Conservation (phyloP, 768 basidiomycete genomes). For the Lentinula boryana region DNA sequence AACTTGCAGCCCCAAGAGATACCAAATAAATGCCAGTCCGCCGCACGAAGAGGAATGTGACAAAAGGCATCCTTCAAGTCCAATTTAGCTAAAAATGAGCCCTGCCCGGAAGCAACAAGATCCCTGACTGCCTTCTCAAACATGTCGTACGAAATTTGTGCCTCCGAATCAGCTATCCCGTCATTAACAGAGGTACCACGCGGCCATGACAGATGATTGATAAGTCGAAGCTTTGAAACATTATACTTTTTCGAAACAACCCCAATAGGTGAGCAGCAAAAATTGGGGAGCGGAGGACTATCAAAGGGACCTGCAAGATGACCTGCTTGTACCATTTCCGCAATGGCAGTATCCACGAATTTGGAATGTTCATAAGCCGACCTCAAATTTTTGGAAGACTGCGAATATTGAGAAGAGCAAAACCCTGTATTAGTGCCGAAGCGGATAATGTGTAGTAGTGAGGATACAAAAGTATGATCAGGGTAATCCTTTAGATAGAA, state of each 20-base stretch:
- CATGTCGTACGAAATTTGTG: not conserved
- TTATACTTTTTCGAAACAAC: slow-evolving; percentile 14
- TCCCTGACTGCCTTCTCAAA: not conserved
- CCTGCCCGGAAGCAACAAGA: not conserved
- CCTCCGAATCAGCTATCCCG: not conserved
- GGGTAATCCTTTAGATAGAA: slow-evolving; percentile 21
- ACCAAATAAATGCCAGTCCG: slow-evolving; percentile 27
- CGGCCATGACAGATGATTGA: slow-evolving; percentile 26
- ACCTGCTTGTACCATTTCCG: slow-evolving; percentile 2
- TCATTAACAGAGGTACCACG: not conserved
- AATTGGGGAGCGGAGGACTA: slow-evolving; percentile 11
- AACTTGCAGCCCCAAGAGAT: slow-evolving; percentile 21
- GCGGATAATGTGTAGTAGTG: slow-evolving; percentile 19
- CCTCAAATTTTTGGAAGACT: slow-evolving; percentile 17
- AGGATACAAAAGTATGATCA: slow-evolving; percentile 18
- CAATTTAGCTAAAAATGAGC: not conserved
- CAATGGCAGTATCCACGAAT: slow-evolving; percentile 6
- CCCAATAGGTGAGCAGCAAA: slow-evolving; percentile 5
- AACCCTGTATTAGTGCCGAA: slow-evolving; percentile 23
- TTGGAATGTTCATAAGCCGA: slow-evolving; percentile 15
- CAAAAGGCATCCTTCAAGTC: slow-evolving; percentile 23
- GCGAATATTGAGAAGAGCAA: slow-evolving; percentile 7
- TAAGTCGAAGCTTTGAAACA: slow-evolving; percentile 16
- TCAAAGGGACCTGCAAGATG: slow-evolving; percentile 15
- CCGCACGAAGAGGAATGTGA: slow-evolving; percentile 24